Evolutionary conservation across 1,284 basidiomycete genomes (phyloP).

Genomic region (Apiotrichum laibachii): DNA sequence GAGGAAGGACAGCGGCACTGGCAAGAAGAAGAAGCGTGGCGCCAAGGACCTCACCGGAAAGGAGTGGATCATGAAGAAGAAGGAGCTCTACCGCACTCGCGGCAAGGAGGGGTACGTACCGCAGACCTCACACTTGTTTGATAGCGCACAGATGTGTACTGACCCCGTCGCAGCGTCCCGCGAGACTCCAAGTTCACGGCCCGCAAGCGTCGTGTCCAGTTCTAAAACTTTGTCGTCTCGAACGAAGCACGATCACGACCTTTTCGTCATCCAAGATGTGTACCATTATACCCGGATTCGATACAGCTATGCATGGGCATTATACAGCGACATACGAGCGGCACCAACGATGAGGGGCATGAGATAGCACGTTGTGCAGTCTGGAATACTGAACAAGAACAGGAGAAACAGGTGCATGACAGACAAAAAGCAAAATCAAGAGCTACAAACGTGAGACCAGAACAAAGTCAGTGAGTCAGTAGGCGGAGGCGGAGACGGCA

Average conservation of each 20-base stretch:
- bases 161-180: conserved; percentile 39
- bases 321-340: too few relatives aligned
- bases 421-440: too few relatives aligned
- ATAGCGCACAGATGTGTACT: neutral
- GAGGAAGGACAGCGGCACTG: conserved; percentile 27
- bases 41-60: conserved; percentile 49
- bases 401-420: too few relatives aligned
- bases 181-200: conserved; percentile 53
- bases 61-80: conserved; percentile 60
- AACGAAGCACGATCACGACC: neutral
- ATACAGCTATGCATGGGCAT: conserved; percentile 5
- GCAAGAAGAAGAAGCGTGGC: conserved; percentile 32
- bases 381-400: too few relatives aligned
- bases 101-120: conserved; percentile 55
- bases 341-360: too few relatives aligned
- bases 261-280: neutral
- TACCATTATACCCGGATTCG: conserved; percentile 7
- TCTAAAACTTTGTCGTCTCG: conserved; percentile 25
- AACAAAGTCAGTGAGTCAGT: too few relatives aligned
- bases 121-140: neutral
- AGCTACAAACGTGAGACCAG: too few relatives aligned
- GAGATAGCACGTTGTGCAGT: too few relatives aligned
- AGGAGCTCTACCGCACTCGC: conserved; percentile 57
- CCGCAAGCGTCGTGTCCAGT: conserved; percentile 49
- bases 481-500: too few relatives aligned